These are phyloP conservation scores for Salix caprea DNA, from an alignment of 345 rosid genomes.

Conservation along the genomic window DNA sequence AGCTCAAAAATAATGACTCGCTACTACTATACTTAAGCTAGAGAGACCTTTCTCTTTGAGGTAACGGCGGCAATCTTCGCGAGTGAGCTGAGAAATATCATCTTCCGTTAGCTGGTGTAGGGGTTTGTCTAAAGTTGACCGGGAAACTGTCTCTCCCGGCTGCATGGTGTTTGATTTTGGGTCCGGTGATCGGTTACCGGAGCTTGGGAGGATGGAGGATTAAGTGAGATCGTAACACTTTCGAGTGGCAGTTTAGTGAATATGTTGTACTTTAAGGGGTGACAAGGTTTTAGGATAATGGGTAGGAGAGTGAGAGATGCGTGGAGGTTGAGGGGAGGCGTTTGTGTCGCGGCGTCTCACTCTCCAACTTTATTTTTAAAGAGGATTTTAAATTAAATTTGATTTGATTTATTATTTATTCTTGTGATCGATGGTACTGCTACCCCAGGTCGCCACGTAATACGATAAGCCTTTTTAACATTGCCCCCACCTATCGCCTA, in stretches of 20 bases:
- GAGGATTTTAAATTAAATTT: neutral
- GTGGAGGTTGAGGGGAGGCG: constrained; percentile 3
- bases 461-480: neutral
- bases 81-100: constrained; percentile 96
- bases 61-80: constrained; percentile 88
- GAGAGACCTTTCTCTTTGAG: constrained; percentile 80
- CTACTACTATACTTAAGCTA: neutral
- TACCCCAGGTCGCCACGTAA: constrained; percentile 32
- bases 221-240: neutral
- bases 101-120: constrained; percentile 70
- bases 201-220: neutral
- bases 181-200: neutral
- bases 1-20: neutral
- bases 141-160: constrained; percentile 3
- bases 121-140: constrained; percentile 75
- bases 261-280: constrained; percentile 1
- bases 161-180: constrained; percentile 12
- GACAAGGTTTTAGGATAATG: neutral
- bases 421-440: neutral
- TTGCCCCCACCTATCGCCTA: neutral
- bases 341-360: constrained; percentile 12
- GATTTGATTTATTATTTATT: neutral
- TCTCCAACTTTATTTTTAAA: neutral
- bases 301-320: neutral
- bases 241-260: constrained; percentile 18